Conservation (phyloP, 2,329 filamentous ascomycete species). For the Penicillium sp. region DNA sequence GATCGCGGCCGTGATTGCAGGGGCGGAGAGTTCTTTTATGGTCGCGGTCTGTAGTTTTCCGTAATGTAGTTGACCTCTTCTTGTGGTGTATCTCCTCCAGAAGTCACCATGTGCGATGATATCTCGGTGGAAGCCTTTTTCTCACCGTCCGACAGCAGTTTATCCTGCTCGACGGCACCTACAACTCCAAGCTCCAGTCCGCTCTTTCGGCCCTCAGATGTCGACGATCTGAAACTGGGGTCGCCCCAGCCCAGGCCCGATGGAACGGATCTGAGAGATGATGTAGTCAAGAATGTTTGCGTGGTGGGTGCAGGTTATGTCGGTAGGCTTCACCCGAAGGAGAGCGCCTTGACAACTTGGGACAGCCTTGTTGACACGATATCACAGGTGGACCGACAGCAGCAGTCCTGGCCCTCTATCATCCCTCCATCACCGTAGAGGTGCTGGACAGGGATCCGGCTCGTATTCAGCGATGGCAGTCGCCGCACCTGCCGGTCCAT, state of each 20-base stretch:
- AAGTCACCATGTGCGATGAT: conserved; percentile 7
- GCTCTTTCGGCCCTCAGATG: conserved; percentile 22
- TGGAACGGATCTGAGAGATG: conserved; percentile 1
- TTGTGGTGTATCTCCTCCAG: background rate
- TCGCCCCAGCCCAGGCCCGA: conserved; percentile 10
- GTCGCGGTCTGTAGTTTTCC: background rate
- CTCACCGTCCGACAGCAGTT: conserved; percentile 21
- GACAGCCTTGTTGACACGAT: background rate
- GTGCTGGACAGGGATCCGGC: conserved; percentile 66
- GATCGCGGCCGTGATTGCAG: background rate
- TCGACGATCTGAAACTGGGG: conserved; percentile 19
- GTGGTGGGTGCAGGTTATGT: conserved; percentile 74
- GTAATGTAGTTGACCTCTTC: background rate
- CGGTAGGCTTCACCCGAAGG: conserved; percentile 45
- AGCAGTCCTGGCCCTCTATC: conserved; percentile 68
- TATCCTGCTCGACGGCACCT: conserved; percentile 22
- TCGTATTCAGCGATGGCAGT: conserved; percentile 70
- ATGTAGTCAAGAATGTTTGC: conserved; percentile 51
- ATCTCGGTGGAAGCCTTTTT: conserved; percentile 21
- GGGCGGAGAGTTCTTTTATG: background rate
- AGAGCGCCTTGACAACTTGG: background rate
- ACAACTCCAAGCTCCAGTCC: conserved; percentile 30
- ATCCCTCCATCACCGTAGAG: conserved; percentile 65
- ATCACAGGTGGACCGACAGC: conserved; percentile 65
- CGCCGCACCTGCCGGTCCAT: conserved; percentile 67